These are phyloP conservation scores for Talaromyces sp. DNA, from an alignment of 2,329 filamentous ascomycete genomes.

Conservation along the genomic window DNA sequence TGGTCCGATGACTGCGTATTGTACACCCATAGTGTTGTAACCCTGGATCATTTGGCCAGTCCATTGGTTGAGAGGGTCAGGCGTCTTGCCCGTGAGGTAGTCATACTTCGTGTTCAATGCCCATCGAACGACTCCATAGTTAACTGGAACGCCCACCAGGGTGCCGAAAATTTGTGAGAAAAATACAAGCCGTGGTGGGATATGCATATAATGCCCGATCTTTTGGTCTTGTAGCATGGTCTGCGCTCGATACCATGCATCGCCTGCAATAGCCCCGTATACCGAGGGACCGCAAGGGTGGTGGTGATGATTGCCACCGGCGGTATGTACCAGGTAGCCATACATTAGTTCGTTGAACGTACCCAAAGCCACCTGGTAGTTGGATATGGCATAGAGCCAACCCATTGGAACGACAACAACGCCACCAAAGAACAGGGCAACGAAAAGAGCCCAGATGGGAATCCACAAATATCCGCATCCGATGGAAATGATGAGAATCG, in stretches of 20 bases:
- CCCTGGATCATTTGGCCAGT: conserved; percentile 51
- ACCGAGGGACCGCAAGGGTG: conserved; percentile 55
- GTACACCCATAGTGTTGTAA: conserved; percentile 52
- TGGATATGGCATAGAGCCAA: conserved; percentile 57
- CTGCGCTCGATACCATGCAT: conserved; percentile 57
- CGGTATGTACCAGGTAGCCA: conserved; percentile 51
- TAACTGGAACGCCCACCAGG: conserved; percentile 54
- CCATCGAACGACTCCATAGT: conserved; percentile 59
- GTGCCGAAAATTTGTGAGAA: conserved; percentile 58
- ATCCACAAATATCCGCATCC: conserved; percentile 52
- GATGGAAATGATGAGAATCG: conserved; percentile 48
- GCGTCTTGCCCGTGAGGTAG: conserved; percentile 46
- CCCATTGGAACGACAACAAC: conserved; percentile 53
- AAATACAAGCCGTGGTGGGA: conserved; percentile 55
- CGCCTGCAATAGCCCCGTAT: conserved; percentile 56
- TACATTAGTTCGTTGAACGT: conserved; percentile 58
- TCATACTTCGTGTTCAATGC: conserved; percentile 53
- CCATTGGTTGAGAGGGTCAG: conserved; percentile 57
- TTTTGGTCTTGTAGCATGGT: conserved; percentile 58
- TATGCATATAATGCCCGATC: conserved; percentile 61
- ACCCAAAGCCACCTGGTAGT: conserved; percentile 50
- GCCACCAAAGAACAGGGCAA: conserved; percentile 52
- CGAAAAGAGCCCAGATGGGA: conserved; percentile 56
- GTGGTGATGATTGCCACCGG: conserved; percentile 45
- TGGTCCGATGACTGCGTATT: conserved; percentile 54